Evolutionary conservation across 441 rosid genomes (phyloP).

Genomic region (Manihot esculenta): DNA sequence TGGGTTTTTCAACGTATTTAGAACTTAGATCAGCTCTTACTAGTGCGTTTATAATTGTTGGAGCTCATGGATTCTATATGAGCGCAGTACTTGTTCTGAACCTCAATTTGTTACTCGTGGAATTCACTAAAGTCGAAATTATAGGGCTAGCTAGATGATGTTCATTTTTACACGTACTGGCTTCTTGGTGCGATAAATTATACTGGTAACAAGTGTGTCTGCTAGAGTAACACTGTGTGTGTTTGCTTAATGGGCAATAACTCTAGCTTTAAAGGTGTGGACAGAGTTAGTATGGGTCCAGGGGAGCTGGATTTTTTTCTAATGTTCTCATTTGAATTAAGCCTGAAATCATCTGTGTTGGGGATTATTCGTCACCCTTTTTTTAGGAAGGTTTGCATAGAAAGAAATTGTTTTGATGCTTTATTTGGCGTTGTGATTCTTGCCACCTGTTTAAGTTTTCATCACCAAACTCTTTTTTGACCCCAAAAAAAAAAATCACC

Average conservation of each 20-base stretch:
- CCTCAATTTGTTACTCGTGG: neutral
- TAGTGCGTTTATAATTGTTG: neutral
- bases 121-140: neutral
- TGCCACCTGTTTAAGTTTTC: too few species aligned
- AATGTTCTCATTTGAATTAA: neutral
- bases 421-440: constrained; percentile 1
- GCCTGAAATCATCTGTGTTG: neutral
- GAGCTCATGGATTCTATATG: neutral
- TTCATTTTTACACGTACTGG: neutral
- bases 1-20: neutral
- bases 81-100: neutral
- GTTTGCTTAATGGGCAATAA: neutral
- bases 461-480: neutral
- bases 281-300: neutral
- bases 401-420: neutral
- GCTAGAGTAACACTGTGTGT: neutral
- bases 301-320: neutral
- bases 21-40: neutral
- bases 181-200: neutral
- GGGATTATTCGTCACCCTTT: neutral
- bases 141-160: neutral
- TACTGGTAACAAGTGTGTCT: neutral
- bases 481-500: too few species aligned
- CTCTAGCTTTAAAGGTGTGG: neutral
- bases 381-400: neutral